phyloP scores from a whole-genome alignment of 2,329 filamentous ascomycete genomes.

The Neocatenulostroma microsporum region DNA sequence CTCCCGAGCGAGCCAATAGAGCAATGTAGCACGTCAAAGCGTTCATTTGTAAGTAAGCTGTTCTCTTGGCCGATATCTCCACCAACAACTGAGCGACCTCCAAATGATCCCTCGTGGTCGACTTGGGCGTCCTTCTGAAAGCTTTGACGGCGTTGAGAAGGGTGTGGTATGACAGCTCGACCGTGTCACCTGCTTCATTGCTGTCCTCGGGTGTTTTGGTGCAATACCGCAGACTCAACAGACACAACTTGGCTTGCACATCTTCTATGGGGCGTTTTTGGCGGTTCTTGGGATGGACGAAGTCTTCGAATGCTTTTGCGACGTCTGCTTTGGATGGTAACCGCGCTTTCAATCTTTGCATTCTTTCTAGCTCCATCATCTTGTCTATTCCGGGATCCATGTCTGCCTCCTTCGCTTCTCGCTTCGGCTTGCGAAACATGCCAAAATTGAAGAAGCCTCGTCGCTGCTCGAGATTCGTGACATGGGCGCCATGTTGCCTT shows the following conservation, averaged over 20 bases:
- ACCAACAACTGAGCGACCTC: neutral
- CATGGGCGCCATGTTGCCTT: neutral
- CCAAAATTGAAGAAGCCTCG: constrained; percentile 57
- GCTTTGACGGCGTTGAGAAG: neutral
- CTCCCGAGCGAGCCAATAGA: neutral
- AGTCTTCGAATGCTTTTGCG: constrained; percentile 54
- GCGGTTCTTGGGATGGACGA: constrained; percentile 47
- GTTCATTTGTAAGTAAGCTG: neutral
- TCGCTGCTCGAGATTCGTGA: constrained; percentile 20
- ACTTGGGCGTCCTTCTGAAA: neutral
- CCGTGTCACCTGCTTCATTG: neutral
- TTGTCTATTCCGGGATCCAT: constrained; percentile 63
- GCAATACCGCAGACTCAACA: constrained; percentile 56
- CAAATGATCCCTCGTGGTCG: neutral
- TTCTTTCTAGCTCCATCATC: constrained; percentile 60
- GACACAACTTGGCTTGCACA: constrained; percentile 56
- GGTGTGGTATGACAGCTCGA: no score
- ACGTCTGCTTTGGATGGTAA: constrained; percentile 58
- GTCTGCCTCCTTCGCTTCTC: constrained; percentile 52
- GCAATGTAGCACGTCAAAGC: neutral
- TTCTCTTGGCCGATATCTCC: no score
- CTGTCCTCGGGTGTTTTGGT: neutral
- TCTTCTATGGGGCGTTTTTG: constrained; percentile 49
- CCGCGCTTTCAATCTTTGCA: constrained; percentile 55
- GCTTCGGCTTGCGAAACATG: constrained; percentile 49